phyloP scores from a whole-genome alignment of 441 rosid species.

The Pelargonium fulgidum region DNA sequence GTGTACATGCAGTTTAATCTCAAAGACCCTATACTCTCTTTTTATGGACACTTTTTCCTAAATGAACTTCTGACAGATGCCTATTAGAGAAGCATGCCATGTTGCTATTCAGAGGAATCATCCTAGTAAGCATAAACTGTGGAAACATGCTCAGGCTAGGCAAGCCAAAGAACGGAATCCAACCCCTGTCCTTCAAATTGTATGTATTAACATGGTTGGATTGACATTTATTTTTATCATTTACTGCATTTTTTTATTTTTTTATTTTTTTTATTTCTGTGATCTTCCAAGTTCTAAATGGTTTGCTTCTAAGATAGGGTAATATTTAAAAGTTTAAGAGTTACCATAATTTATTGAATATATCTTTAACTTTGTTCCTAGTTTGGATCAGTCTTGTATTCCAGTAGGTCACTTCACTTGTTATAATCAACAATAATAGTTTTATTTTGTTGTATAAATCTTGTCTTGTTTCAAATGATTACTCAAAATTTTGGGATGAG shows the following conservation, averaged over 20 bases:
- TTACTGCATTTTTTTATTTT: too few species aligned
- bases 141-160: constrained; percentile 97
- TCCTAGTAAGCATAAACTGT: constrained; percentile 84
- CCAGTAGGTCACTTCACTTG: too few species aligned
- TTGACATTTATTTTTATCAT: constrained; percentile 13
- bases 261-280: too few species aligned
- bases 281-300: background rate
- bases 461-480: too few species aligned
- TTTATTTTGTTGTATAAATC: too few species aligned
- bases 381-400: too few species aligned
- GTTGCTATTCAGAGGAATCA: constrained; percentile 86
- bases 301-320: background rate
- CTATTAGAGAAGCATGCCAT: constrained; percentile 98
- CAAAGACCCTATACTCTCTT: background rate
- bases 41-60: background rate
- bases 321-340: background rate
- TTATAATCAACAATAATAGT: too few species aligned
- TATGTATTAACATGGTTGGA: constrained; percentile 29
- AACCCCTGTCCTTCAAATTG: constrained; percentile 93
- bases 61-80: constrained; percentile 44
- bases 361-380: too few species aligned
- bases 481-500: too few species aligned
- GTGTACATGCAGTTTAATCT: too few species aligned
- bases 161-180: constrained; percentile 63
- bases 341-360: background rate